Conservation (phyloP, 2,329 filamentous ascomycete genomes). For the Neofusicoccum parvum region DNA sequence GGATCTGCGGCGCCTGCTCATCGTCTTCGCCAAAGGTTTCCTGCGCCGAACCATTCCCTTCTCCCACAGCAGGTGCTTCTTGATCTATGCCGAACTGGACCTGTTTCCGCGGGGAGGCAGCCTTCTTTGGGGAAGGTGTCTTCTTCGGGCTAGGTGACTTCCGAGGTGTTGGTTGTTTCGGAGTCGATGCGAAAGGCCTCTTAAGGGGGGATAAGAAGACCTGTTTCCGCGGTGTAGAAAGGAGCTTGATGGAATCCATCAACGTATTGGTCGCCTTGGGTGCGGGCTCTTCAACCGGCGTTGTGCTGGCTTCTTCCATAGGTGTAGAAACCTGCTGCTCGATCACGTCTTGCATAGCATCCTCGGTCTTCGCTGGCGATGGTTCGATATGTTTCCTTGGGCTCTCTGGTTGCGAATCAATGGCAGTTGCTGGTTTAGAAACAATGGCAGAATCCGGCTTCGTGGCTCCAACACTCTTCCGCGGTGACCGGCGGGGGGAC, state of each 20-base stretch:
- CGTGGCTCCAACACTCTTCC: constrained; percentile 26
- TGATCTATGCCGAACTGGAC: constrained; percentile 28
- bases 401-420: background rate
- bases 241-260: constrained; percentile 49
- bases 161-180: constrained; percentile 37
- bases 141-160: constrained; percentile 44
- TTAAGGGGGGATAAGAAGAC: constrained; percentile 46
- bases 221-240: constrained; percentile 53
- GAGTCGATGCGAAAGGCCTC: constrained; percentile 26
- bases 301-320: background rate
- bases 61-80: constrained; percentile 40
- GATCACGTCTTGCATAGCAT: background rate
- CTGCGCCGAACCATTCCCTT: constrained; percentile 51
- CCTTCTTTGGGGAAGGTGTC: constrained; percentile 40
- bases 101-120: constrained; percentile 30
- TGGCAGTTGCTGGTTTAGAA: constrained; percentile 25
- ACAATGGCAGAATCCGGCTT: constrained; percentile 28
- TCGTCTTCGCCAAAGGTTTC: constrained; percentile 30
- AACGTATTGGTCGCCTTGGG: constrained; percentile 36
- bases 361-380: background rate
- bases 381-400: background rate
- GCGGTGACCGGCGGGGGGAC: constrained; percentile 32
- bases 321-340: background rate
- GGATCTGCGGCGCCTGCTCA: constrained; percentile 61
- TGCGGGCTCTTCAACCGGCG: background rate